These are phyloP conservation scores for Xylaria nigripes DNA, from an alignment of 495 filamentous ascomycete genomes.

Conservation along the genomic window DNA sequence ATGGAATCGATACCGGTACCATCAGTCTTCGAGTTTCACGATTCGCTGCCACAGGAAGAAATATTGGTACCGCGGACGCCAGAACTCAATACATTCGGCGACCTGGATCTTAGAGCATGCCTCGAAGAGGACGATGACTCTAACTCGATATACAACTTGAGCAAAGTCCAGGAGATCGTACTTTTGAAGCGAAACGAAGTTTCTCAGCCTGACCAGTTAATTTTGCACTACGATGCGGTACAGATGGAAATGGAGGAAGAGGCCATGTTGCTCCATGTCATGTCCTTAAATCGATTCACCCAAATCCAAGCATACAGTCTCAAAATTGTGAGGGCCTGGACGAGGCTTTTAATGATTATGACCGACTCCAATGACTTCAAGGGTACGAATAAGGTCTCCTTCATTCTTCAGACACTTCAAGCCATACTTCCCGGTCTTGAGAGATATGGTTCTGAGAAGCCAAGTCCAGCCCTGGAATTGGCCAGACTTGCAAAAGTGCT, in stretches of 20 bases:
- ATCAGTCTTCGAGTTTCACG: slow-evolving; percentile 85
- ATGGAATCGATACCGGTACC: slow-evolving; percentile 55
- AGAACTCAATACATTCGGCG: slow-evolving; percentile 45
- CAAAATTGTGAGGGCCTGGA: slow-evolving; percentile 67
- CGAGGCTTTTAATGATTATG: slow-evolving; percentile 69
- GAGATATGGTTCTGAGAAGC: slow-evolving; percentile 53
- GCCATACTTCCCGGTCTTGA: slow-evolving; percentile 81
- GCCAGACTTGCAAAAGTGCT: slow-evolving; percentile 69
- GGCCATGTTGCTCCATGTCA: slow-evolving; percentile 45
- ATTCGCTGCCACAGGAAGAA: slow-evolving; percentile 72
- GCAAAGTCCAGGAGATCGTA: slow-evolving; percentile 57
- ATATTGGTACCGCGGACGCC: slow-evolving; percentile 41
- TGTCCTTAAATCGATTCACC: slow-evolving; percentile 55
- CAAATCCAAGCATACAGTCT: slow-evolving; percentile 52
- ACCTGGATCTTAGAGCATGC: slow-evolving; percentile 55
- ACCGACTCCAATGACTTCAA: slow-evolving; percentile 69
- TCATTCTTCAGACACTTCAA: slow-evolving; percentile 78
- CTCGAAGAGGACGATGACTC: slow-evolving; percentile 42
- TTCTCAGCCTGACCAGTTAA: slow-evolving; percentile 38
- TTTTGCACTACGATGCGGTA: slow-evolving; percentile 49
- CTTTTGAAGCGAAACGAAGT: slow-evolving; percentile 49
- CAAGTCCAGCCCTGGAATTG: slow-evolving; percentile 60
- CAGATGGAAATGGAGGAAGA: slow-evolving; percentile 51
- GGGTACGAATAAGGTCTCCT: slow-evolving; percentile 53
- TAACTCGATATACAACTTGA: slow-evolving; percentile 47